Evolutionary conservation across 352 stramenopile species (phyloP), one percentile per base, ranked within the genome.

Genomic region (Globisporangium yorkense): DNA sequence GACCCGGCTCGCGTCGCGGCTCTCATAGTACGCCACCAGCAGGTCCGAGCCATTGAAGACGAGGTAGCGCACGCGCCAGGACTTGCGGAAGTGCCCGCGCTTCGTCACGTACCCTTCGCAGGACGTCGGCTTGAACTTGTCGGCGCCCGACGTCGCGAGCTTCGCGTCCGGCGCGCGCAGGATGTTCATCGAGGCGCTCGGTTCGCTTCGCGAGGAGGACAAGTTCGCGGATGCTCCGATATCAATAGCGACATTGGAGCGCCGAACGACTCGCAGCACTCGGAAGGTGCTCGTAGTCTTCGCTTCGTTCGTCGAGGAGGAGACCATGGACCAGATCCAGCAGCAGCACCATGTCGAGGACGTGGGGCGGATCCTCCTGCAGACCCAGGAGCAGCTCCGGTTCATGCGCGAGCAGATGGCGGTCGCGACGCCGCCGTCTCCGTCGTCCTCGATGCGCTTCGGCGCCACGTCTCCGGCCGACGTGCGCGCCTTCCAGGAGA

Each of bases 61-160:
- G 12, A 94, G 74, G 62, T 85, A 94, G 31, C 84, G 80, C 43
- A 90, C 73, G 45, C 77, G 77, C 84, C 82, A 94, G 29, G 82
- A 89, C 68, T 94, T 94, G 64, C 80, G 74, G 51, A 92, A 88
- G 62, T 92, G 82, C 0, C 82, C 82, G 52, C 84, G 79, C 63
- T 94, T 94, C 46, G 78, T 94, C 56, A 94, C 82, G 64, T 94
- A 94, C 51, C 84, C 84, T 60, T 92, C 84, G 53, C 82, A 92
- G 4, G 80, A 92, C 15, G 82, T 92, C 21, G 78, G 77, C 45
- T 75, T 77, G 49, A 75, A 68, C 37, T 76, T 74, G 16, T 82
- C 73, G 20, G 8, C 27, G 10, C 66, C 54, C 9, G 12, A 52
- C 33, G 51, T 65, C 15, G 66, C 54, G 35, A 57, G 40, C 15